phyloP scores from a whole-genome alignment of 164 flowering plant genomes.

The Tinospora cordifolia region DNA sequence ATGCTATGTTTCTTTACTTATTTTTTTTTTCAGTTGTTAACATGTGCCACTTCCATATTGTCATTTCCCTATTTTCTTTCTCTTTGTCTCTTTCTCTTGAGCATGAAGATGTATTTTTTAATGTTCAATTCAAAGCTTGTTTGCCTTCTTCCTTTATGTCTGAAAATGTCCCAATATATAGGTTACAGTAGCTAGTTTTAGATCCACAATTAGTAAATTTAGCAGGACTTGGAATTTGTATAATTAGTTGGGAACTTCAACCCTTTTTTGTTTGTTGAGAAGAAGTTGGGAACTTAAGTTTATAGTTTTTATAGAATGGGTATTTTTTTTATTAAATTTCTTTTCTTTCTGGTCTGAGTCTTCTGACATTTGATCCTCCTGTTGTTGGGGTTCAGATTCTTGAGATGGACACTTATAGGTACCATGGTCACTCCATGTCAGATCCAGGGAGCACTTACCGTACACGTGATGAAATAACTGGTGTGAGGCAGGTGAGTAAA shows the following conservation, averaged over 20 bases:
- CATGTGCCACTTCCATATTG: not conserved
- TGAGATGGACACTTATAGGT: conserved; percentile 98
- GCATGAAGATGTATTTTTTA: not conserved
- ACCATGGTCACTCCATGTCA: conserved; percentile 99
- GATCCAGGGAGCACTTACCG: conserved; percentile 99
- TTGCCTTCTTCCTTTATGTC: not conserved
- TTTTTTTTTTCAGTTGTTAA: not conserved
- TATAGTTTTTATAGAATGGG: not conserved
- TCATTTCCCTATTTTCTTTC: not conserved
- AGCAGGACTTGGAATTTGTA: not conserved
- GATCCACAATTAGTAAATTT: not conserved
- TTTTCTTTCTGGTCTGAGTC: too few relatives aligned
- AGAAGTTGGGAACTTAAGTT: too few relatives aligned
- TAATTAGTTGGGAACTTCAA: not conserved
- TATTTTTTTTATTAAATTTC: not conserved
- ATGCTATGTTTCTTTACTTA: not conserved
- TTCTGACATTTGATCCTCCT: not conserved
- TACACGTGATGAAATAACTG: conserved; percentile 87
- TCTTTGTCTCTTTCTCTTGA: too few relatives aligned
- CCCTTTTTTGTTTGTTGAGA: too few relatives aligned
- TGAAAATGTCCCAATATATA: not conserved
- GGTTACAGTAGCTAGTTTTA: not conserved
- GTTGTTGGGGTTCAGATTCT: conserved; percentile 55
- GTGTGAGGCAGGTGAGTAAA: conserved; percentile 75
- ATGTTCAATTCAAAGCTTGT: not conserved